phyloP scores from a whole-genome alignment of 345 rosid species.

The Gossypium rotundifolium region DNA sequence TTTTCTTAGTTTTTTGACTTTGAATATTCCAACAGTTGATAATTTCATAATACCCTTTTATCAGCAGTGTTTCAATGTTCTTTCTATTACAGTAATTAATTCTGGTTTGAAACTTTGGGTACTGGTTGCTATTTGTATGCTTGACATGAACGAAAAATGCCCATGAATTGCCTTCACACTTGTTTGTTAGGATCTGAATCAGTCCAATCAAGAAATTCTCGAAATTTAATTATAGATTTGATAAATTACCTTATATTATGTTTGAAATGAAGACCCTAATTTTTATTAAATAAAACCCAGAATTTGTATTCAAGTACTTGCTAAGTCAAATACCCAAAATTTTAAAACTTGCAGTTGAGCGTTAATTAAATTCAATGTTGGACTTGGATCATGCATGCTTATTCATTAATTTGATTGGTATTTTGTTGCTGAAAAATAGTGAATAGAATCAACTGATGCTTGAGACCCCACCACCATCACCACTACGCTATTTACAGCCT shows the following conservation, averaged over 20 bases:
- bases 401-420: too few relatives aligned
- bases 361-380: background rate
- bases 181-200: background rate
- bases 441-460: background rate
- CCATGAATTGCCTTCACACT: background rate
- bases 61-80: background rate
- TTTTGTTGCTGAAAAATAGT: too few relatives aligned
- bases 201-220: constrained; percentile 12
- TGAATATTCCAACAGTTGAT: constrained; percentile 3
- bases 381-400: background rate
- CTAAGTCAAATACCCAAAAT: background rate
- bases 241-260: background rate
- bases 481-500: background rate
- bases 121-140: background rate
- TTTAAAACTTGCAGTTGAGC: background rate
- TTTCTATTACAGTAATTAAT: background rate
- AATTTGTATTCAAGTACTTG: background rate
- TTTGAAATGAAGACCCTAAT: background rate
- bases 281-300: background rate
- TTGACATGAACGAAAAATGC: background rate
- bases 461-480: background rate
- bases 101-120: background rate
- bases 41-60: background rate
- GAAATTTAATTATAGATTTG: background rate
- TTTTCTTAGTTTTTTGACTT: constrained; percentile 15